Evolutionary conservation across 2,329 filamentous ascomycete species (phyloP).

Genomic region (Xylariaceae sp.): DNA sequence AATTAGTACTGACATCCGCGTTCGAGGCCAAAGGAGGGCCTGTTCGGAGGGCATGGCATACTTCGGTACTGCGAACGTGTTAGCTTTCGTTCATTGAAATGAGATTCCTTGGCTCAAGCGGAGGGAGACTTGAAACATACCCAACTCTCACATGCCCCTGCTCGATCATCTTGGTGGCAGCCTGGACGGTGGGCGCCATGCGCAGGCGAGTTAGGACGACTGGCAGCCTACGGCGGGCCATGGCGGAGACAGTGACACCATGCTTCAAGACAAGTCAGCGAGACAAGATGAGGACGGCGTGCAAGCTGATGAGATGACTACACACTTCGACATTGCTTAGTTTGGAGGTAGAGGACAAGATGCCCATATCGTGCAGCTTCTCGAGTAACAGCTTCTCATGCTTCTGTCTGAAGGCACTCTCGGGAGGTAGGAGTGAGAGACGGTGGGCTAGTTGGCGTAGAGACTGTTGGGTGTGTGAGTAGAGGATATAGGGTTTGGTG

Average conservation of each 20-base stretch:
- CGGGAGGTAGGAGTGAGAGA: slow-evolving; percentile 76
- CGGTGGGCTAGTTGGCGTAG: slow-evolving; percentile 86
- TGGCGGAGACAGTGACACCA: slow-evolving; percentile 82
- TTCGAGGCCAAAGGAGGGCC: neutral
- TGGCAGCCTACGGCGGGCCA: slow-evolving; percentile 78
- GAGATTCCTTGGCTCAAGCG: too few species aligned
- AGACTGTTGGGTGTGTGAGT: slow-evolving; percentile 49
- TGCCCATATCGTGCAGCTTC: slow-evolving; percentile 90
- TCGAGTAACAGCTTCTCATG: slow-evolving; percentile 84
- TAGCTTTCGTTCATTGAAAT: neutral
- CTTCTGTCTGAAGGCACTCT: slow-evolving; percentile 74
- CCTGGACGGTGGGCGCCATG: slow-evolving; percentile 86
- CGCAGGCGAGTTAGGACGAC: slow-evolving; percentile 84
- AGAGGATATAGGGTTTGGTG: slow-evolving; percentile 1
- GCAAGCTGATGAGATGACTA: neutral
- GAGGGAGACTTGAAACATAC: neutral
- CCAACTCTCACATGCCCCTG: slow-evolving; percentile 92
- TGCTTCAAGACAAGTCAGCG: slow-evolving; percentile 47
- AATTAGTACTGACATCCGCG: neutral
- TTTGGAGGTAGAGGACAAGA: slow-evolving; percentile 73
- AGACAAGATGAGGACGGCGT: neutral
- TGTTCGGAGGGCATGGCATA: neutral
- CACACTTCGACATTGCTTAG: slow-evolving; percentile 67
- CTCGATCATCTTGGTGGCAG: slow-evolving; percentile 81
- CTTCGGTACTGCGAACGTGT: neutral